Evolutionary conservation across 495 filamentous ascomycete genomes (phyloP), one percentile per base, ranked within the genome.

Genomic region (Amniculicola lignicola): DNA sequence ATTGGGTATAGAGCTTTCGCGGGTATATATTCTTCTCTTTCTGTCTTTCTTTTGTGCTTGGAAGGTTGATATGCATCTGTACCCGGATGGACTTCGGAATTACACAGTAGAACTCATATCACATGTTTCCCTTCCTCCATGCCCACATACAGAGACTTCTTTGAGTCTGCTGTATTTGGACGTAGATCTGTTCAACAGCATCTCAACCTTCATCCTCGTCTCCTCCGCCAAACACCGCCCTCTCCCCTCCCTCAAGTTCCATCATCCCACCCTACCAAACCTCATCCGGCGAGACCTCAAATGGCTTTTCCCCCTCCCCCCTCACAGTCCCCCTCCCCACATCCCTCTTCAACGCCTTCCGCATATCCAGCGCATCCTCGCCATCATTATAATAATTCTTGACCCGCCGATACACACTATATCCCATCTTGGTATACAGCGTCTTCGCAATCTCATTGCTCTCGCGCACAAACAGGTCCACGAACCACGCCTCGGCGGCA

Each of bases 311-410:
- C 21, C 93, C 93, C 59, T 95, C 82, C 49, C 88, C 80, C 53
- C 93, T 78, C 14, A 95, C 77, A 72, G 92, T 86, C 69, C 87
- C 77, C 41, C 77, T 71, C 33, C 84, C 79, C 70, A 85, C 87
- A 72, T 98, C 93, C 56, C 90, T 78, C 70, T 79, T 86, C 71
- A 91, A 82, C 40, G 89, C 84, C 65, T 97, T 97, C 43, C 93
- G 83, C 93, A 98, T 98, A 70, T 98, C 86, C 67, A 87, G 96
- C 12, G 93, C 93, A 75, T 96, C 91, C 64, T 91, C 89, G 67
- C 90, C 84, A 64, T 89, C 91, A 43, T 83, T 88, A 63, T 98
- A 98, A 70, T 98, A 98, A 63, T 84, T 85, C 45, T 90, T 79
- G 18, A 98, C 92, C 2, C 86, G 80, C 15, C 93, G 79, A 74